These are phyloP conservation scores for Logfia minima DNA, from an alignment of 129 eudicot genomes.

Conservation along the genomic window DNA sequence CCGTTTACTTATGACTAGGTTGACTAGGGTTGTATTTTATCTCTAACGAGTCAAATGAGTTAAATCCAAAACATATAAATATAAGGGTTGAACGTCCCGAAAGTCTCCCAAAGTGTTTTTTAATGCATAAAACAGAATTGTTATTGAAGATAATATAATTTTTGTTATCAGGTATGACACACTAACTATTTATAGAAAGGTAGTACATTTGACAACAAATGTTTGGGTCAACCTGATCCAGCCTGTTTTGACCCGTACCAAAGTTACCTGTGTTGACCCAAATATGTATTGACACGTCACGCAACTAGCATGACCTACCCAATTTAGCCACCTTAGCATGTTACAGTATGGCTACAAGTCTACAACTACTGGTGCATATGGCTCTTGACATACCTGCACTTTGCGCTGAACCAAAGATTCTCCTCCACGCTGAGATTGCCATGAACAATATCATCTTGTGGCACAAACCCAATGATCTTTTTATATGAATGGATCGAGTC, in stretches of 20 bases:
- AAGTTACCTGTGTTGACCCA: background rate
- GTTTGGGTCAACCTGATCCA: background rate
- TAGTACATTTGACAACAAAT: background rate
- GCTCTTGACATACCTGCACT: slow-evolving; percentile 61
- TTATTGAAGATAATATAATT: background rate
- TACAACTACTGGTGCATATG: background rate
- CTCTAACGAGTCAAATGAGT: background rate
- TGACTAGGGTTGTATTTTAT: background rate
- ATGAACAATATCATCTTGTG: slow-evolving; percentile 92
- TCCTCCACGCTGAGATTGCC: slow-evolving; percentile 91
- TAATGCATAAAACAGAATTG: background rate
- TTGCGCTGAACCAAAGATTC: slow-evolving; percentile 90
- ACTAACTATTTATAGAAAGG: background rate
- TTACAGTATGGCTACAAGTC: background rate
- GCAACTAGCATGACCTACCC: background rate
- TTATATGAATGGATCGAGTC: slow-evolving; percentile 78
- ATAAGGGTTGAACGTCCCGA: background rate
- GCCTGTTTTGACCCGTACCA: background rate
- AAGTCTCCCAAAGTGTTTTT: background rate
- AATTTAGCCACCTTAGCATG: background rate
- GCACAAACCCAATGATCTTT: slow-evolving; percentile 82
- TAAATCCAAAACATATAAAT: background rate
- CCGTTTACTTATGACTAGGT: background rate
- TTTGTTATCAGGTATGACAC: background rate
- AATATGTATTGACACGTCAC: background rate